These are phyloP conservation scores for Tillandsia fasciculata DNA, from an alignment of 176 grass and related monocot species.

Conservation along the genomic window DNA sequence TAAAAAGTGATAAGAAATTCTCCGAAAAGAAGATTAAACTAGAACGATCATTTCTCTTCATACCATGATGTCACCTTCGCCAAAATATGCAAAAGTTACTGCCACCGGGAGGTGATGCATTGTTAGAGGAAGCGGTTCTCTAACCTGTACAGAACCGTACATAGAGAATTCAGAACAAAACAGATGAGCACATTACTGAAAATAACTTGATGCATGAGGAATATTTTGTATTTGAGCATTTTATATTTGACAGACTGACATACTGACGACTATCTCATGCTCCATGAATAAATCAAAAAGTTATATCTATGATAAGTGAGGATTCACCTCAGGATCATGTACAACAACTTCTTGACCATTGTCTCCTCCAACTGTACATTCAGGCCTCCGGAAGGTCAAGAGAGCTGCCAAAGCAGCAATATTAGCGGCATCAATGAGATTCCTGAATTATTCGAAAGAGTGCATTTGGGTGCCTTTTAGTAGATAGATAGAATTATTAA, in stretches of 20 bases:
- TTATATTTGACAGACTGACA: too few species aligned
- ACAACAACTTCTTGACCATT: constrained; percentile 73
- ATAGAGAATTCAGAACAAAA: background rate
- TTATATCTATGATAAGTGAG: constrained; percentile 2
- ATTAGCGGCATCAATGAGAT: constrained; percentile 88
- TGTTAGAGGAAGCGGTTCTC: constrained; percentile 72
- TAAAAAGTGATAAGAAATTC: background rate
- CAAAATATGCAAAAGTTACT: constrained; percentile 92
- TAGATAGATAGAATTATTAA: background rate
- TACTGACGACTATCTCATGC: too few species aligned
- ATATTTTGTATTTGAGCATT: too few species aligned
- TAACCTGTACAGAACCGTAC: constrained; percentile 51
- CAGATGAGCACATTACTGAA: background rate
- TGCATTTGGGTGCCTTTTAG: background rate
- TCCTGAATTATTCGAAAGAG: constrained; percentile 34
- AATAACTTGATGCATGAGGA: too few species aligned
- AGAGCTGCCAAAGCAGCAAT: constrained; percentile 83
- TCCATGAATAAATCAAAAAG: background rate
- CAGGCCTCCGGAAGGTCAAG: constrained; percentile 68
- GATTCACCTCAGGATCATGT: constrained; percentile 63
- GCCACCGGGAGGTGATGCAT: constrained; percentile 91
- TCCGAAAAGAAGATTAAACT: background rate
- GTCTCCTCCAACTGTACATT: constrained; percentile 72
- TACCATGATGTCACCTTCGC: constrained; percentile 82
- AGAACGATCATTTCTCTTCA: constrained; percentile 12